These are phyloP conservation scores for Protostelium mycophagum DNA, from an alignment of 78 protist genomes.

Conservation along the genomic window DNA sequence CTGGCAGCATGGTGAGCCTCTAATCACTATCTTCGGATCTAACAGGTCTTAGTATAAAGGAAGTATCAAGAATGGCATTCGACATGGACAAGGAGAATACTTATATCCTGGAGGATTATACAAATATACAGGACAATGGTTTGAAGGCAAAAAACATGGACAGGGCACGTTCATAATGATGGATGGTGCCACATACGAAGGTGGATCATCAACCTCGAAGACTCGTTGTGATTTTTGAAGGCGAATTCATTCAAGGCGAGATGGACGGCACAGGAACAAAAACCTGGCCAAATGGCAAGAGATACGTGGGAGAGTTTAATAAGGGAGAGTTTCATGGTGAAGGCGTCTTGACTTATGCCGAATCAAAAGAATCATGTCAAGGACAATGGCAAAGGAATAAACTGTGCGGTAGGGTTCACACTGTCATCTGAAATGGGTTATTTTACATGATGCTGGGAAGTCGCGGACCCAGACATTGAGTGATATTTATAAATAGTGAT, in stretches of 20 bases:
- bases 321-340: background rate
- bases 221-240: background rate
- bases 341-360: background rate
- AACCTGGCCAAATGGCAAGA: slow-evolving; percentile 13
- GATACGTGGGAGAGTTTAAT: background rate
- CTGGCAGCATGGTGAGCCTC: background rate
- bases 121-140: background rate
- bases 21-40: background rate
- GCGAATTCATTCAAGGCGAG: background rate
- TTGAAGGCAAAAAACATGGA: background rate
- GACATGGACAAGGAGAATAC: background rate
- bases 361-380: background rate
- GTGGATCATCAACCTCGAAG: background rate
- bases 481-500: background rate
- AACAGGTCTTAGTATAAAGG: background rate
- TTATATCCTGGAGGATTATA: background rate
- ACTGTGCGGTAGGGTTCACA: background rate
- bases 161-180: background rate
- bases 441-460: no score
- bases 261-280: background rate
- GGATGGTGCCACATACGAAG: slow-evolving; percentile 8
- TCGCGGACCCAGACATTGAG: no score
- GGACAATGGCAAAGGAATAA: background rate
- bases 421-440: no score
- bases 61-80: background rate